Evolutionary conservation across 768 basidiomycete species (phyloP).

Genomic region (Hemileccinum impolitum): DNA sequence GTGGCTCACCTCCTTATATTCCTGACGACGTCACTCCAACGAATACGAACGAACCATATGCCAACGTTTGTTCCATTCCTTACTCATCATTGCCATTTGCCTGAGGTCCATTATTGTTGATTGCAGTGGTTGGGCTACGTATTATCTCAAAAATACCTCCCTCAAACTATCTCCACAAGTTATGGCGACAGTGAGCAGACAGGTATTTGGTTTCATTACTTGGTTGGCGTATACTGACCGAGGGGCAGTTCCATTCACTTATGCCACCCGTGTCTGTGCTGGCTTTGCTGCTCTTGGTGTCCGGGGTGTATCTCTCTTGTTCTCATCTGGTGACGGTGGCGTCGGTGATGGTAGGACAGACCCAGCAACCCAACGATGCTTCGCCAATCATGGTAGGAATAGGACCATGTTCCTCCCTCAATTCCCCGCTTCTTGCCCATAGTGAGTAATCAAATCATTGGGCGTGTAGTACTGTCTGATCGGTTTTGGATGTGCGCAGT

Average conservation of each 20-base stretch:
- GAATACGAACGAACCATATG: conserved; percentile 50
- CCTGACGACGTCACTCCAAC: conserved; percentile 42
- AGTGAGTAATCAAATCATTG: conserved; percentile 30
- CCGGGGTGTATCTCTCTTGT: conserved; percentile 62
- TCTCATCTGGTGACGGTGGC: conserved; percentile 65
- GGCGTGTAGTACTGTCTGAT: not conserved
- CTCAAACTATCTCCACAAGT: conserved; percentile 66
- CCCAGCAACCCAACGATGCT: conserved; percentile 52
- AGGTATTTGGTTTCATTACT: conserved; percentile 31
- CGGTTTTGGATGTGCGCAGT: conserved; percentile 30
- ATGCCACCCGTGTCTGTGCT: conserved; percentile 55
- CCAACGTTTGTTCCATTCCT: conserved; percentile 29
- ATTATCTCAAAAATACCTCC: conserved; percentile 39
- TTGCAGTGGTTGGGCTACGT: conserved; percentile 61
- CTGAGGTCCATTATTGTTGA: conserved; percentile 4
- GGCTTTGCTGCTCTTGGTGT: conserved; percentile 64
- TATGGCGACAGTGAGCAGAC: conserved; percentile 75
- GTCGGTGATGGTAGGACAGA: conserved; percentile 61
- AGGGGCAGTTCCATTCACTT: conserved; percentile 49
- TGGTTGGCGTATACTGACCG: not conserved
- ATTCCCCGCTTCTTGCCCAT: conserved; percentile 65
- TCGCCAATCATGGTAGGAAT: conserved; percentile 57
- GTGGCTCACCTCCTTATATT: conserved; percentile 56
- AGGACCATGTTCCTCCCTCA: conserved; percentile 48
- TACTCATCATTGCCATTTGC: not conserved